Evolutionary conservation across 352 stramenopile genomes (phyloP), one percentile per base, ranked within the genome.

Genomic region (Stephanocyclus meneghinianus): DNA sequence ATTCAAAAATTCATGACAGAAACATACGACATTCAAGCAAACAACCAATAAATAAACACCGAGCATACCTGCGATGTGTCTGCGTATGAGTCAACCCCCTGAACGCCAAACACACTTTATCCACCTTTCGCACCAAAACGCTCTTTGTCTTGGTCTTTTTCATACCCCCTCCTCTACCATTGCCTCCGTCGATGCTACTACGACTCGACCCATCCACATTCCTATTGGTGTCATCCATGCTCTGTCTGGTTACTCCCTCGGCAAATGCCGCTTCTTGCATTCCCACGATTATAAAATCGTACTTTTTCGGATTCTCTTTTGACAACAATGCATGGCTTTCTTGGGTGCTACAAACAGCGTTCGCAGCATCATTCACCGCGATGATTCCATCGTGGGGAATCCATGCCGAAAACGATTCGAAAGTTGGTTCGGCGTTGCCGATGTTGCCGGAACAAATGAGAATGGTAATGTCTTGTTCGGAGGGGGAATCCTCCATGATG

Each of bases 361-460:
- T 26, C 21, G 21, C 21, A 26, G 21, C 21, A 26, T 26, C 21
- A 26, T 26, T 1, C 21, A 26, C 21, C 21, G 21, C 21, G 21
- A 26, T 26, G 21, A 26, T 26, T 26, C 21, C 21, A 26, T 26
- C 21, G 21, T 78, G 0, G 47, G 80, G 80, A 45, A 86, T 64
- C 80, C 80, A 86, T 16, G 21, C 56, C 1, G 21, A 40, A 42
- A 86, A 84, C 2, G 80, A 86, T 47, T 70, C 45, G 15, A 47
- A 15, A 0, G 80, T 86, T 9, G 80, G 80, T 65, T 83, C 75
- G 37, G 75, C 75, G 32, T 86, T 86, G 37, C 80, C 80, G 15
- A 86, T 60, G 61, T 86, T 86, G 59, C 67, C 74, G 50, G 40
- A 80, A 63, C 79, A 83, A 4, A 86, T 42, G 0, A 86, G 62